A percentile compares a stretch with the other conserved stretches of the same genome.
These are phyloP conservation scores for Saxophila tyrrhenica DNA, from an alignment of 495 filamentous ascomycete genomes.

Conservation along the genomic window DNA sequence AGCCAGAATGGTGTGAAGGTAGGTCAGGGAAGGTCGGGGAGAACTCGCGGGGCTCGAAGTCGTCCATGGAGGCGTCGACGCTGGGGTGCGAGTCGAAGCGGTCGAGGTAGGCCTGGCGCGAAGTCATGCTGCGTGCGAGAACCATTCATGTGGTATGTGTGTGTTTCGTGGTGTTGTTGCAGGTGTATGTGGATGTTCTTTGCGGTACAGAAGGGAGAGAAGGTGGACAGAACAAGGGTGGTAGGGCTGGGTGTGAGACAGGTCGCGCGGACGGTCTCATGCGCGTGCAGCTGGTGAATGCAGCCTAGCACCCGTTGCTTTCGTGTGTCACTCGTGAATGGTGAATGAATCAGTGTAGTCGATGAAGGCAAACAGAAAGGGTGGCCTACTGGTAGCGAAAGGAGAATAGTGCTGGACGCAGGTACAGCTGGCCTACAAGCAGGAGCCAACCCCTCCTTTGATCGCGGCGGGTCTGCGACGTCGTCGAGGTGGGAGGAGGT, in stretches of 20 bases:
- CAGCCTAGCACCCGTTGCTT: neutral
- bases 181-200: neutral
- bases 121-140: neutral
- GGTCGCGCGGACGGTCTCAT: neutral
- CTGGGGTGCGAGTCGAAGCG: constrained; percentile 42
- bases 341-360: neutral
- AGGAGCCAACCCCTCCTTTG: neutral
- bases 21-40: constrained; percentile 41
- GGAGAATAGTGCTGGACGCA: neutral
- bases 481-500: neutral
- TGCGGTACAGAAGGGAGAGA: neutral
- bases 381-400: neutral
- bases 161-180: neutral
- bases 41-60: constrained; percentile 51
- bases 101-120: constrained; percentile 15
- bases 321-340: neutral
- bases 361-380: neutral
- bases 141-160: neutral
- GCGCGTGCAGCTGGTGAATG: neutral
- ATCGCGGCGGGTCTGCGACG: neutral
- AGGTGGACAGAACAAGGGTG: neutral
- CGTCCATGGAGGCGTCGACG: constrained; percentile 61
- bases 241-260: neutral
- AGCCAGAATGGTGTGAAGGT: constrained; percentile 67
- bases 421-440: neutral